Evolutionary conservation across 805 yeast genomes (phyloP).

Genomic region (Alloascoidea africana): DNA sequence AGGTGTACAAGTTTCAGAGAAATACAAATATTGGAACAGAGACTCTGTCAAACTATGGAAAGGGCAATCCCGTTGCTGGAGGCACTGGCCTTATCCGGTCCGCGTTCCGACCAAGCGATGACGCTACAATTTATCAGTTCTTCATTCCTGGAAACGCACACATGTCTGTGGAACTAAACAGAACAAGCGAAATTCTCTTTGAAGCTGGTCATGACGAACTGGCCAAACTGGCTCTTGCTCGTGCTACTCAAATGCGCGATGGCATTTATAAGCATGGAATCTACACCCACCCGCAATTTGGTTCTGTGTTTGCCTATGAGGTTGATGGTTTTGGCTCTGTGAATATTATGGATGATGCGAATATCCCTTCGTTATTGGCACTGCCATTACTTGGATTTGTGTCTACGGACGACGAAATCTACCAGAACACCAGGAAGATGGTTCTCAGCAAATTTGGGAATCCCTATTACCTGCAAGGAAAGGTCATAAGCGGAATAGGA

Average conservation of each 20-base stretch:
- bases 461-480: conserved; percentile 61
- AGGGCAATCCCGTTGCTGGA: conserved; percentile 69
- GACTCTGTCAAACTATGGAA: conserved; percentile 63
- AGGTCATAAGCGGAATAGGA: conserved; percentile 60
- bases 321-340: conserved; percentile 76
- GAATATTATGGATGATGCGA: conserved; percentile 80
- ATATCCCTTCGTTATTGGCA: conserved; percentile 68
- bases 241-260: conserved; percentile 26
- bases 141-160: conserved; percentile 83
- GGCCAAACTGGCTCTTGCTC: conserved; percentile 16
- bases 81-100: conserved; percentile 63
- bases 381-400: conserved; percentile 68
- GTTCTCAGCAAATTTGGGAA: conserved; percentile 52
- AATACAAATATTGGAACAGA: conserved; percentile 66
- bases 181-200: conserved; percentile 17
- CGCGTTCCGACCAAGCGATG: conserved; percentile 83
- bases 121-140: conserved; percentile 65
- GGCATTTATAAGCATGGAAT: conserved; percentile 56
- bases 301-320: conserved; percentile 76
- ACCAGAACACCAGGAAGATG: conserved; percentile 72
- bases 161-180: conserved; percentile 45
- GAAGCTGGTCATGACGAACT: conserved; percentile 9
- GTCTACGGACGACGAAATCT: conserved; percentile 33
- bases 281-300: conserved; percentile 51
- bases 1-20: conserved; percentile 56